Base-by-base conservation (phyloP, 192 early-diverging fungal genomes). In the Umbelopsis sp. region DNA sequence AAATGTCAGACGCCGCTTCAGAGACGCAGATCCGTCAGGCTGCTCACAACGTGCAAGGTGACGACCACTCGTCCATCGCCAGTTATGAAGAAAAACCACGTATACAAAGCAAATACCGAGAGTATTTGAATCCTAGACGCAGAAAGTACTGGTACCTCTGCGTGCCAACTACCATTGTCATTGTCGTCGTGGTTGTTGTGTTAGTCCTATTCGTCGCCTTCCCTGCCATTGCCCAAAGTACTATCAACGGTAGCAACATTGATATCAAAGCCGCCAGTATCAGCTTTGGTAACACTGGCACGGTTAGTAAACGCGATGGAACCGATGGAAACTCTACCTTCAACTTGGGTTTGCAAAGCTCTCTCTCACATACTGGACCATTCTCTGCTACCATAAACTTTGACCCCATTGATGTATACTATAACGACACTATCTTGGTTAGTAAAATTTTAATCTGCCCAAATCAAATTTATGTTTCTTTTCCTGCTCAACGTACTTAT, bases 141-240 rank as follows among this genome's bases (percentile, higher is more conserved):
- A 83, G 72, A 65, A 84, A 83, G 45, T 87, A 80, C 68, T 87
- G 88, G 82, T 80, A 80, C 65, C 79, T 87, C 65, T 89, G 86
- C 69, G 79, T 79, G 5, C 72, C 81, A 31, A 31, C 81, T 24
- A 82, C 76, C 1, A 72, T 83, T 21, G 76, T 89, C 49, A 65
- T 79, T 38, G 43, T 81, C n/a, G 65, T 80, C 16, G 76, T 87
- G 38, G 74, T 82, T 10, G 80, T 87, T n/a, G 79, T 76, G 11
- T 34, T 89, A 1, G 68, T 59, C 4, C 65, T 89, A 21, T 86
- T 85, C 69, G 87, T 87, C 4, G 80, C 85, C 51, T 74, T 88
- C 70, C 87, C 87, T 22, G 75, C 75, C 67, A 72, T 87, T 53
- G 87, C 86, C 36, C 83, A 86, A 71, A 47, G 51, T 10, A 79